Evolutionary conservation across 495 filamentous ascomycete genomes (phyloP), one percentile per base, ranked within the genome.

Genomic region (Sordaria brevicollis): DNA sequence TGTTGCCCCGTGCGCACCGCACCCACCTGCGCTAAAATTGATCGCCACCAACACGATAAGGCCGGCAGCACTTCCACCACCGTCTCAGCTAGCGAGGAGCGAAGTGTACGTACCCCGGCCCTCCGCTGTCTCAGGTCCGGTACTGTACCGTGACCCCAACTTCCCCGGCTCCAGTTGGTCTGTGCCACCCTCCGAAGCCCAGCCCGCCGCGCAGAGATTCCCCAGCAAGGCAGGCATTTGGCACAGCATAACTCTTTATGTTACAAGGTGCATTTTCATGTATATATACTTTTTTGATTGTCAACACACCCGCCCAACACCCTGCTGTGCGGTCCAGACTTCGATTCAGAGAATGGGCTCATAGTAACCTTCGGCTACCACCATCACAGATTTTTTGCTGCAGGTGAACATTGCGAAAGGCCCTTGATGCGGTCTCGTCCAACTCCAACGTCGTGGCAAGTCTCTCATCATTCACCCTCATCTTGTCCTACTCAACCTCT

Each of bases 11-110:
- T 57, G 49, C 49, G 49, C 49, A 57, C 49, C 67, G 72, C 71
- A 71, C 66, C 74, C 71, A 69, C 72, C 69, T 65, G 72, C 75
- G 74, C 75, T 76, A 74, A 74, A 74, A 71, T 74, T 65, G 68
- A 67, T 69, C 70, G 71, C 68, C 69, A 57, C 49, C 49, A 57
- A 29, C 49, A 15, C 25, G 49, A 57, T 57, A 57, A 57, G 49
- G 49, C 49, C 43, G 10, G 39, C n/a, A 19, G 7, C 39, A n/a
- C 39, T 2, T 43, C n/a, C 21, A 21, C 10, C 5, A n/a, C n/a
- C n/a, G n/a, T n/a, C n/a, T n/a, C n/a, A 36, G 35, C 9, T 57
- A 57, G 49, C 49, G 49, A 57, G n/a, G n/a, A 31, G 11, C 49
- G 11, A 57, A n/a, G n/a, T n/a, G 49, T 57, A 57, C 49, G 49